Conservation (phyloP, 257 asterid genomes). For the Petrea volubilis region DNA sequence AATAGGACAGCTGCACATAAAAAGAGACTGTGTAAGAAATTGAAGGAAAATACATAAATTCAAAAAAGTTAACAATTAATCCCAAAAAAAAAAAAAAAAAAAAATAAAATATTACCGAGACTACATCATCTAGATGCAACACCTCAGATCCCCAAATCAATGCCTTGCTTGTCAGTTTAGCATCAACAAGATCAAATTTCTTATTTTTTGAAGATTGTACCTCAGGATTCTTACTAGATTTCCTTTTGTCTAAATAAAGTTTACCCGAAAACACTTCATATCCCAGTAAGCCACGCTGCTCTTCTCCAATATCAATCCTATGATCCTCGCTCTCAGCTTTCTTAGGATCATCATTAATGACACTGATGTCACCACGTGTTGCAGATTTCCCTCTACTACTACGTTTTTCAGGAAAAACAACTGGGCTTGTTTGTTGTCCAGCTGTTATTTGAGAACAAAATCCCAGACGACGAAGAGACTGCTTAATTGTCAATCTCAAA, state of each 20-base stretch:
- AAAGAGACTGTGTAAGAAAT: neutral
- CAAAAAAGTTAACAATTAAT: neutral
- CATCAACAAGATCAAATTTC: slow-evolving; percentile 48
- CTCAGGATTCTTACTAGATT: slow-evolving; percentile 38
- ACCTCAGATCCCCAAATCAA: slow-evolving; percentile 59
- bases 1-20: slow-evolving; percentile 58
- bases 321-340: slow-evolving; percentile 51
- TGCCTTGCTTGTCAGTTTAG: slow-evolving; percentile 72
- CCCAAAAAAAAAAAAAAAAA: slow-evolving; percentile 8
- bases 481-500: slow-evolving; percentile 54
- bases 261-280: slow-evolving; percentile 69
- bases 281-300: slow-evolving; percentile 67
- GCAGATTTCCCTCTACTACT: slow-evolving; percentile 48
- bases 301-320: slow-evolving; percentile 71
- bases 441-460: slow-evolving; percentile 60
- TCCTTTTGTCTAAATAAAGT: slow-evolving; percentile 49
- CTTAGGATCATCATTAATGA: slow-evolving; percentile 38
- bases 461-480: slow-evolving; percentile 69
- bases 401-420: slow-evolving; percentile 72
- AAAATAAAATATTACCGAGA: slow-evolving; percentile 73
- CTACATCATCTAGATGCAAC: slow-evolving; percentile 55
- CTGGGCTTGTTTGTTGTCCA: slow-evolving; percentile 65
- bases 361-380: slow-evolving; percentile 25
- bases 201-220: slow-evolving; percentile 39
- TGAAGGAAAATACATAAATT: slow-evolving; percentile 8